Conservation (phyloP, 352 stramenopile genomes). For the Phytophthora podocarpi region DNA sequence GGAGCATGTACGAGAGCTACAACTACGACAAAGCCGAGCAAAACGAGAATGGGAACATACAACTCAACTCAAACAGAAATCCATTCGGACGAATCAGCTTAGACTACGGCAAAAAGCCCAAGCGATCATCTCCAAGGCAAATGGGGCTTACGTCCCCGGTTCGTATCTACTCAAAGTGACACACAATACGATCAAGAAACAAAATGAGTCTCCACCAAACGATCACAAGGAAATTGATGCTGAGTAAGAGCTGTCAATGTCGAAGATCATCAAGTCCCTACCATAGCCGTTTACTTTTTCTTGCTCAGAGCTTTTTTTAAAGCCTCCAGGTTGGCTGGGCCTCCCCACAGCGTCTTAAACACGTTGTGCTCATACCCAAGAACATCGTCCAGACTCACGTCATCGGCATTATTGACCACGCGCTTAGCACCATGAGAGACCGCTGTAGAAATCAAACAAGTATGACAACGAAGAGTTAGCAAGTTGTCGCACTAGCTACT, state of each 20-base stretch:
- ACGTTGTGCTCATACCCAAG: conserved; percentile 66
- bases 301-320: conserved; percentile 54
- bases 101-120: conserved; percentile 36
- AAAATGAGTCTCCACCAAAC: neutral
- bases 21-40: neutral
- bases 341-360: conserved; percentile 76
- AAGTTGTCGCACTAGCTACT: no score
- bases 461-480: neutral
- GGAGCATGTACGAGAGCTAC: conserved; percentile 25
- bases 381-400: conserved; percentile 65
- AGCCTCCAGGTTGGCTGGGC: conserved; percentile 70
- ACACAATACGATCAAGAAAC: neutral
- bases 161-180: conserved; percentile 50
- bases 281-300: conserved; percentile 29
- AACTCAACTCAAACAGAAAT: conserved; percentile 6
- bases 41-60: conserved; percentile 4
- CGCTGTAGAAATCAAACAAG: conserved; percentile 43
- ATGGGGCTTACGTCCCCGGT: conserved; percentile 41
- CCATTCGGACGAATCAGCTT: conserved; percentile 12
- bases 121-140: conserved; percentile 25
- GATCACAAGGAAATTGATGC: neutral
- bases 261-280: neutral
- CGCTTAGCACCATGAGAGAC: conserved; percentile 74
- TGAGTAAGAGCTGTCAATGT: neutral
- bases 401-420: conserved; percentile 70